Evolutionary conservation across 2,329 filamentous ascomycete species (phyloP).

Genomic region (Trichoderma asperellum): DNA sequence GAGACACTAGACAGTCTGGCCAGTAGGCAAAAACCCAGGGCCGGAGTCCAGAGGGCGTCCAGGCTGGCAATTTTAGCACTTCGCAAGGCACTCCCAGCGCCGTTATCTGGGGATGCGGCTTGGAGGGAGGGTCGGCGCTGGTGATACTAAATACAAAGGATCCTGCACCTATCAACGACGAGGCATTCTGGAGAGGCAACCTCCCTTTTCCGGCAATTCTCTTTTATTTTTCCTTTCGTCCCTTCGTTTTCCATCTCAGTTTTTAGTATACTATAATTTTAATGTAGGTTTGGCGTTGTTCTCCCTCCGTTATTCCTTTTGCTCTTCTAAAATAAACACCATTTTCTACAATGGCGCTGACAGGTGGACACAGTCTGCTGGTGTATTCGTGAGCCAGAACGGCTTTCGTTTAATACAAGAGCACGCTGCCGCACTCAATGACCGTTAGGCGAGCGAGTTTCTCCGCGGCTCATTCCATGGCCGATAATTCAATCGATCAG

Average conservation of each 20-base stretch:
- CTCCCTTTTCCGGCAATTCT: constrained; percentile 9
- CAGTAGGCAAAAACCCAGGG: constrained; percentile 20
- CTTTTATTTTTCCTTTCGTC: not conserved
- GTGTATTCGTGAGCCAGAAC: not conserved
- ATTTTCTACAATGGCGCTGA: constrained; percentile 17
- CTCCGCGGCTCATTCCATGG: constrained; percentile 29
- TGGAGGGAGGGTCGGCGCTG: not conserved
- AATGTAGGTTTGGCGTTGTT: constrained; percentile 8
- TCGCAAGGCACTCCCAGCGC: constrained; percentile 23
- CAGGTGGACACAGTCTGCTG: not conserved
- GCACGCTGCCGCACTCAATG: constrained; percentile 7
- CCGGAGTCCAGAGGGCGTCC: constrained; percentile 14
- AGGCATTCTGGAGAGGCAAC: constrained; percentile 23
- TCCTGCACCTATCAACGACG: constrained; percentile 6
- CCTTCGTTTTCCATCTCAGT: not conserved
- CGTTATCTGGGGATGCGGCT: constrained; percentile 2
- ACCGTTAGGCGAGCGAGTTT: constrained; percentile 18
- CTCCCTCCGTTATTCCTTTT: not conserved
- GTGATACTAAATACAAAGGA: not conserved
- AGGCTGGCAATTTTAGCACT: not conserved
- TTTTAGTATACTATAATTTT: constrained; percentile 4
- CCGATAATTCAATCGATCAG: constrained; percentile 25
- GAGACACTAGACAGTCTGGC: constrained; percentile 14
- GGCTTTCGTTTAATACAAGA: not conserved
- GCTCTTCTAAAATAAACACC: not conserved